Evolutionary conservation across 2,329 filamentous ascomycete genomes (phyloP).

Genomic region (Periconia digitata): DNA sequence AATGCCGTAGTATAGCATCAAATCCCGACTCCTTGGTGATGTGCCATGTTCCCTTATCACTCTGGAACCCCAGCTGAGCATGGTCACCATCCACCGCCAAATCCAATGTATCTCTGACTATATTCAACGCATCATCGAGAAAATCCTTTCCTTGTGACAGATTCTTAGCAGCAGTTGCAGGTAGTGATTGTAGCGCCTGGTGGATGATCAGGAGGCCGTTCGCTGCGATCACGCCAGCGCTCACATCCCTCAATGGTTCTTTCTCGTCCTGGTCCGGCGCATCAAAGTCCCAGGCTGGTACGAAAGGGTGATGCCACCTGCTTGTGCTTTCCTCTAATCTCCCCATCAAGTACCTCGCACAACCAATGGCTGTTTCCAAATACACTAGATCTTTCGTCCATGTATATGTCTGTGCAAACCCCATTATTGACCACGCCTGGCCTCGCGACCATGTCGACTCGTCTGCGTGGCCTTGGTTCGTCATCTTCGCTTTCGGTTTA

Average conservation of each 20-base stretch:
- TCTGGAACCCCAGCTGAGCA: conserved; percentile 21
- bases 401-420: conserved; percentile 51
- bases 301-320: conserved; percentile 30
- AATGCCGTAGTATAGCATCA: conserved; percentile 51
- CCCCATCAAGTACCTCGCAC: conserved; percentile 51
- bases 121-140: conserved; percentile 22
- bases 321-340: conserved; percentile 40
- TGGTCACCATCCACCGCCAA: conserved; percentile 33
- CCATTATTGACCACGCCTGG: conserved; percentile 54
- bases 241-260: conserved; percentile 41
- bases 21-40: conserved; percentile 33
- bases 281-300: conserved; percentile 57
- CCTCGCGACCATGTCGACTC: conserved; percentile 52
- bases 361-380: conserved; percentile 47
- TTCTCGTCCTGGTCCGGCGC: conserved; percentile 45
- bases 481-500: conserved; percentile 48
- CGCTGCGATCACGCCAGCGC: conserved; percentile 45
- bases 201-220: conserved; percentile 47
- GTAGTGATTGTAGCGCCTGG: conserved; percentile 32
- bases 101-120: conserved; percentile 30
- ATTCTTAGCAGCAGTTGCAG: background rate
- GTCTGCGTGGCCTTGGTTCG: conserved; percentile 52
- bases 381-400: conserved; percentile 51
- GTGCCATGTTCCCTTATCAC: conserved; percentile 15
- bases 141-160: conserved; percentile 12